These are phyloP conservation scores for Themeda triandra DNA, from an alignment of 176 grass and related monocot species.

Conservation along the genomic window DNA sequence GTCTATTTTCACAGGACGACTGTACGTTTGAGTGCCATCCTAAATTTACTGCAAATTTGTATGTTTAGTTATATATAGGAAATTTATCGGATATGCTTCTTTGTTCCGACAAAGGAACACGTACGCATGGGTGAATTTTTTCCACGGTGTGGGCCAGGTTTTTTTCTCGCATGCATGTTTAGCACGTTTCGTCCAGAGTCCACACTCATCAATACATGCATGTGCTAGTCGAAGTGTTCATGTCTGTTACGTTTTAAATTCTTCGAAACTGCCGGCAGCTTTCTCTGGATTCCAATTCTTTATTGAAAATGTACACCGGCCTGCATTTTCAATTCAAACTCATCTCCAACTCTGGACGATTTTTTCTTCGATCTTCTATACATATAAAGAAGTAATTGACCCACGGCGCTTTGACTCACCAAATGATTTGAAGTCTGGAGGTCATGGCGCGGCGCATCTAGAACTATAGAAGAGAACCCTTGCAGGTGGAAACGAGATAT, in stretches of 20 bases:
- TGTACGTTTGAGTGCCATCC: not conserved
- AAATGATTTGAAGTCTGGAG: not conserved
- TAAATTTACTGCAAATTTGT: not conserved
- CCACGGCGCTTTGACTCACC: not conserved
- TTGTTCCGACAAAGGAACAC: not conserved
- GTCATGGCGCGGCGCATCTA: not conserved
- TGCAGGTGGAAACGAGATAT: not conserved
- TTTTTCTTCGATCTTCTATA: not conserved
- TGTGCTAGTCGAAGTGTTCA: not conserved
- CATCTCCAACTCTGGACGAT: not conserved
- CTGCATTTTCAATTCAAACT: not conserved
- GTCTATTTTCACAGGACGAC: not conserved
- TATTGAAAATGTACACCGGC: not conserved
- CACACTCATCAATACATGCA: not conserved
- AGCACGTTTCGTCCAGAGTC: not conserved
- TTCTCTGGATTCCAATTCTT: not conserved
- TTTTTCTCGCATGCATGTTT: not conserved
- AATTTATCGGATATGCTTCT: not conserved
- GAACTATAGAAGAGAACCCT: not conserved
- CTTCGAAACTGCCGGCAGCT: not conserved
- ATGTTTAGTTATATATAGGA: not conserved
- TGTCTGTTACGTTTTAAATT: not conserved
- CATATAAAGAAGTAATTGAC: not conserved
- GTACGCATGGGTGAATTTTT: not conserved
- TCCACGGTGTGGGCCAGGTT: not conserved